A percentile compares a stretch with the other conserved stretches of the same genome.
These are phyloP conservation scores for Chaetomium strumarium DNA, from an alignment of 2,329 filamentous ascomycete genomes.

Conservation along the genomic window DNA sequence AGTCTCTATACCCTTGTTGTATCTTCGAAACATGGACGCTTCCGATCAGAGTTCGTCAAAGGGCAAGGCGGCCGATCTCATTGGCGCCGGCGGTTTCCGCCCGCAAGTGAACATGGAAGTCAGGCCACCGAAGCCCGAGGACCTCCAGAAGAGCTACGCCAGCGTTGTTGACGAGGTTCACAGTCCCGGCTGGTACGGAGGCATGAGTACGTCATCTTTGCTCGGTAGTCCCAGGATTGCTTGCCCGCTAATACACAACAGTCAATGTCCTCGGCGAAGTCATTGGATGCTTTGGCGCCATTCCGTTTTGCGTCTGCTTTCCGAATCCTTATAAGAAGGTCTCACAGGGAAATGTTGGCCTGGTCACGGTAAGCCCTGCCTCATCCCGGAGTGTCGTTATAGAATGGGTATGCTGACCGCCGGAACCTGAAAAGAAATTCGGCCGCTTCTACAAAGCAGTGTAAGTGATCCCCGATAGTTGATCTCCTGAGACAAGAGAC, in stretches of 20 bases:
- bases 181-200: conserved; percentile 78
- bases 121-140: conserved; percentile 72
- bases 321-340: conserved; percentile 96
- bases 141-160: conserved; percentile 80
- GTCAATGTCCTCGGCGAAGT: conserved; percentile 57
- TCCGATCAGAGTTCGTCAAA: conserved; percentile 13
- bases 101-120: conserved; percentile 58
- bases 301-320: conserved; percentile 87
- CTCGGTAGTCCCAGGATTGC: not conserved
- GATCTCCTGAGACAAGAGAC: no score
- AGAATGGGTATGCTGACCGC: conserved; percentile 12
- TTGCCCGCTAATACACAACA: not conserved
- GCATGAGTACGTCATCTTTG: conserved; percentile 59
- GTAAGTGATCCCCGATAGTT: not conserved
- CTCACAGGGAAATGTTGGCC: conserved; percentile 84
- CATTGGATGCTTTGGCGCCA: conserved; percentile 74
- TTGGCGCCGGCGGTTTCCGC: conserved; percentile 42
- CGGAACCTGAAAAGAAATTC: conserved; percentile 44
- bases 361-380: conserved; percentile 57
- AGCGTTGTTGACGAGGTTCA: conserved; percentile 57
- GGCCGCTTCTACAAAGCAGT: conserved; percentile 92
- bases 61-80: conserved; percentile 19
- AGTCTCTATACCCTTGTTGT: not conserved
- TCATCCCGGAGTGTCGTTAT: not conserved
- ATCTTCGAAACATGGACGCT: not conserved